A percentile compares a stretch with the other conserved stretches of the same genome.
These are phyloP conservation scores for Tuber brumale DNA, from an alignment of 495 filamentous ascomycete genomes.

Conservation along the genomic window DNA sequence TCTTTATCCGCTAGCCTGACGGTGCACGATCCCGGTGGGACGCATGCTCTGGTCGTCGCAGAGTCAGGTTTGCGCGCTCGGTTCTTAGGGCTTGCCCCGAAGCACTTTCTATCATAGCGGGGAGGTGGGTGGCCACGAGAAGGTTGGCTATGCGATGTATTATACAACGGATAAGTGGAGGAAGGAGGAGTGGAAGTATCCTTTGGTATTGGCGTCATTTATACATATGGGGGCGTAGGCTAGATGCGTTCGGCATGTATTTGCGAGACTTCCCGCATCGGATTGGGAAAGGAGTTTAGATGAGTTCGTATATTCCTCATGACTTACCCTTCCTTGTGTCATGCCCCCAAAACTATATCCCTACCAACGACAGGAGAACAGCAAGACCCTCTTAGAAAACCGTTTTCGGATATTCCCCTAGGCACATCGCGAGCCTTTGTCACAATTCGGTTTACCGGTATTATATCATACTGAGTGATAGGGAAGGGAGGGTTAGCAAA, in stretches of 20 bases:
- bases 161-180: background rate
- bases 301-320: background rate
- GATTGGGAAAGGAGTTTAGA: background rate
- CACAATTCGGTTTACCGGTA: too few species aligned
- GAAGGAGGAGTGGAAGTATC: background rate
- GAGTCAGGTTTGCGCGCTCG: conserved; percentile 6
- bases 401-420: too few species aligned
- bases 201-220: conserved; percentile 17
- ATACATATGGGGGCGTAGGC: conserved; percentile 19
- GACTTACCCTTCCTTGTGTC: too few species aligned
- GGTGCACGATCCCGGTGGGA: conserved; percentile 20
- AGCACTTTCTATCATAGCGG: background rate
- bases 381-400: too few species aligned
- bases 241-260: background rate
- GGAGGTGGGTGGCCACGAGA: background rate
- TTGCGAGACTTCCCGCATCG: background rate
- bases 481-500: too few species aligned
- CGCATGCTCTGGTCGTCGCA: conserved; percentile 34
- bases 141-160: conserved; percentile 10
- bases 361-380: too few species aligned
- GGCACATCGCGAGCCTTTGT: too few species aligned
- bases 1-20: conserved; percentile 42
- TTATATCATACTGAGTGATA: too few species aligned
- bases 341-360: too few species aligned
- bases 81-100: conserved; percentile 11